These are phyloP conservation scores for Polygonum maritimum DNA, from an alignment of 148 eudicot species.

Conservation along the genomic window DNA sequence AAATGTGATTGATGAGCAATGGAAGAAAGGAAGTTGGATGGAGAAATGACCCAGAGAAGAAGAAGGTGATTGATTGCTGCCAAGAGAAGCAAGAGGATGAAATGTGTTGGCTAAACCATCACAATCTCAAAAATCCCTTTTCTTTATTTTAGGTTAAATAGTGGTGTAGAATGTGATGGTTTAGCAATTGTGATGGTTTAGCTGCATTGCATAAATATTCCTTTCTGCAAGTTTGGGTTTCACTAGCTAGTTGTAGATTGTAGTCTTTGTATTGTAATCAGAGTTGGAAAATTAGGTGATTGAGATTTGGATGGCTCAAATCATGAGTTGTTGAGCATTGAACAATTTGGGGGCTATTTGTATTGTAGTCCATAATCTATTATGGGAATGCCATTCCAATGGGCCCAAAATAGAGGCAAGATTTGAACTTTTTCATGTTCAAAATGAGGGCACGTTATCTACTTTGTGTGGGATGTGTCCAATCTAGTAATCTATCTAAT, in stretches of 20 bases:
- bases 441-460: too few species aligned
- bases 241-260: not conserved
- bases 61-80: not conserved
- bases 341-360: too few species aligned
- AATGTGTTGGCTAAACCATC: not conserved
- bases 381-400: too few species aligned
- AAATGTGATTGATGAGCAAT: not conserved
- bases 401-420: too few species aligned
- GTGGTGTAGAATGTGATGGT: not conserved
- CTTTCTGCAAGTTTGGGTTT: not conserved
- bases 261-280: not conserved
- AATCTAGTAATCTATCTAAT: too few species aligned
- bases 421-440: too few species aligned
- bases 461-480: too few species aligned
- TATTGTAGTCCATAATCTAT: too few species aligned
- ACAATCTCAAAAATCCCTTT: not conserved
- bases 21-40: not conserved
- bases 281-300: too few species aligned
- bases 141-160: not conserved
- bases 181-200: not conserved
- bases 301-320: too few species aligned
- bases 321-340: too few species aligned
- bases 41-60: not conserved
- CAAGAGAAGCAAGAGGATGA: not conserved
- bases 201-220: not conserved